Evolutionary conservation across 129 eudicot genomes (phyloP).

Genomic region (Flaveria bidentis): DNA sequence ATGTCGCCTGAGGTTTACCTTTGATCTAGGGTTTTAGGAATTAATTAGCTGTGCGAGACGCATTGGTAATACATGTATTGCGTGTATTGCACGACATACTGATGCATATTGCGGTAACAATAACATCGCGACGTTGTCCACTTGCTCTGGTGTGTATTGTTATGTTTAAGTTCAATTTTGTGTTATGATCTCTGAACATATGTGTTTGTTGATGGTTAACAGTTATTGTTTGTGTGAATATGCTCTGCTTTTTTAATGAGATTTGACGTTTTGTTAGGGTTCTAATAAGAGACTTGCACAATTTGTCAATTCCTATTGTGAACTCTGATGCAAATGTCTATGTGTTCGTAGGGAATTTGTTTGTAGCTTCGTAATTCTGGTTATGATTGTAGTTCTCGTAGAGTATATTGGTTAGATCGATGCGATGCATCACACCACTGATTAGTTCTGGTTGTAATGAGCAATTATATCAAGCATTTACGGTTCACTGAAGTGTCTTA

Average conservation of each 20-base stretch:
- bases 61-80: neutral
- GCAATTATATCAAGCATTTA: neutral
- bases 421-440: neutral
- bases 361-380: conserved; percentile 16
- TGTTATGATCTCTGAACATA: conserved; percentile 20
- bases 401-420: neutral
- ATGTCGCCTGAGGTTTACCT: conserved; percentile 26
- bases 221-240: conserved; percentile 15
- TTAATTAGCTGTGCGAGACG: neutral
- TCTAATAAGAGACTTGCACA: neutral
- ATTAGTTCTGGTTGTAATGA: neutral
- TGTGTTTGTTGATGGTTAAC: conserved; percentile 2
- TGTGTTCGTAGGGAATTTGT: neutral
- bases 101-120: conserved; percentile 15
- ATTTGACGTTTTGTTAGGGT: neutral
- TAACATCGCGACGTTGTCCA: conserved; percentile 6
- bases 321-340: neutral
- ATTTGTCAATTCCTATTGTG: no score
- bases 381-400: conserved; percentile 7
- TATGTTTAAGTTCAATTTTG: conserved; percentile 4
- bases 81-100: neutral
- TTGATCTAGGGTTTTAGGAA: conserved; percentile 36
- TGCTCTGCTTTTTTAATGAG: neutral
- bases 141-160: conserved; percentile 10
- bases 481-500: neutral